Percentiles rank a stretch among this genome's conserved stretches.
phyloP scores from a whole-genome alignment of 2,329 filamentous ascomycete genomes.

The Rhynchosporium secalis region DNA sequence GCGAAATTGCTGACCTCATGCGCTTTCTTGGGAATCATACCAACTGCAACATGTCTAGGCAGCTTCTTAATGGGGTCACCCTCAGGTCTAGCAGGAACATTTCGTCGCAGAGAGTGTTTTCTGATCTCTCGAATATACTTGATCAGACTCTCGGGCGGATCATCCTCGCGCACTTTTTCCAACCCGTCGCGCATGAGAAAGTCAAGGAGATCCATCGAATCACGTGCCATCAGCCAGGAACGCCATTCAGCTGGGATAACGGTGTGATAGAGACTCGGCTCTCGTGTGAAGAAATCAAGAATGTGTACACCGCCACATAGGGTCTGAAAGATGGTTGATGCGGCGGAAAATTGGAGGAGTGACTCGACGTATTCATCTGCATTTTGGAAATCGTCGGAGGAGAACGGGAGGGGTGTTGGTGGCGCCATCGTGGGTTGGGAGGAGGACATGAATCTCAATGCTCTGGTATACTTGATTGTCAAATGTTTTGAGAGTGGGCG shows the following conservation, averaged over 20 bases:
- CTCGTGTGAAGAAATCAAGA: slow-evolving; percentile 88
- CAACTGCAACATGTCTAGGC: slow-evolving; percentile 72
- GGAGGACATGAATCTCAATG: neutral
- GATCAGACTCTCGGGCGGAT: slow-evolving; percentile 53
- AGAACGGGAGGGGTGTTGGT: slow-evolving; percentile 33
- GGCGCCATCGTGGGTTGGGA: slow-evolving; percentile 33
- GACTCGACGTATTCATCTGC: slow-evolving; percentile 77
- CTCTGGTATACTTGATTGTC: neutral
- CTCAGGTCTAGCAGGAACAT: slow-evolving; percentile 50
- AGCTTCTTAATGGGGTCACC: slow-evolving; percentile 48
- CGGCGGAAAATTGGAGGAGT: slow-evolving; percentile 73
- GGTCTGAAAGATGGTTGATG: slow-evolving; percentile 75
- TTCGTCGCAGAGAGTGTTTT: slow-evolving; percentile 64
- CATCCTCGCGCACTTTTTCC: slow-evolving; percentile 35
- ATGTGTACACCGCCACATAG: slow-evolving; percentile 98
- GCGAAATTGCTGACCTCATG: slow-evolving; percentile 93
- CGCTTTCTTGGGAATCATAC: slow-evolving; percentile 95
- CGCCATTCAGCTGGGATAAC: slow-evolving; percentile 82
- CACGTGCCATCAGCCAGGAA: slow-evolving; percentile 68
- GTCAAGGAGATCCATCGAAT: slow-evolving; percentile 76
- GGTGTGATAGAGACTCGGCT: slow-evolving; percentile 77
- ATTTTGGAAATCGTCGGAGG: slow-evolving; percentile 54
- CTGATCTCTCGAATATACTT: slow-evolving; percentile 73
- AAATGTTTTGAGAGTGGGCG: neutral
- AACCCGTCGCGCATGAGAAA: slow-evolving; percentile 79